These are phyloP conservation scores for Cucumis hystrix DNA, from an alignment of 306 rosid genomes.

Conservation along the genomic window DNA sequence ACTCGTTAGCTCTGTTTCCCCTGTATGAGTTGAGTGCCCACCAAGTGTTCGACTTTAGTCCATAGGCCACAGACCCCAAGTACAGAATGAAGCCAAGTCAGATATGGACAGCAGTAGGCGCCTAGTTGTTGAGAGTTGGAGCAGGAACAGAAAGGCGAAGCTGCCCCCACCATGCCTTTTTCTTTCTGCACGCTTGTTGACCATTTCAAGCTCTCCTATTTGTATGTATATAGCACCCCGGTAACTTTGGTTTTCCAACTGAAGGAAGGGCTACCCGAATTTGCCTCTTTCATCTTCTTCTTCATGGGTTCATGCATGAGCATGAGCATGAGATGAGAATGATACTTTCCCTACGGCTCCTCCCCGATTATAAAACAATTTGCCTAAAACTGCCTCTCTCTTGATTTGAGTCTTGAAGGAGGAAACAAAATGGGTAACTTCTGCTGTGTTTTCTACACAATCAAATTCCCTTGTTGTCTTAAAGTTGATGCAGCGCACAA, in stretches of 20 bases:
- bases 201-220: conserved; percentile 6
- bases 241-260: conserved; percentile 12
- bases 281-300: conserved; percentile 6
- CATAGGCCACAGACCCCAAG: background rate
- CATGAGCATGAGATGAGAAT: background rate
- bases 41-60: background rate
- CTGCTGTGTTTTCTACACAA: conserved; percentile 19
- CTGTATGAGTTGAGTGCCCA: background rate
- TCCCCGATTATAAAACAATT: conserved; percentile 7
- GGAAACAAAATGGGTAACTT: conserved; percentile 46
- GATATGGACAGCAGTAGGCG: background rate
- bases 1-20: background rate
- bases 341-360: background rate
- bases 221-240: background rate
- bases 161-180: background rate
- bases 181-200: conserved; percentile 57
- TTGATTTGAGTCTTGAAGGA: background rate
- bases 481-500: background rate
- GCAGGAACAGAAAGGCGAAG: background rate
- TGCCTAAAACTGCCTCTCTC: background rate
- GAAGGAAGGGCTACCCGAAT: background rate
- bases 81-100: background rate
- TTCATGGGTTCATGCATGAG: background rate
- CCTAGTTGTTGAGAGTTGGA: background rate
- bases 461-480: conserved; percentile 3